Conservation (phyloP, 306 rosid species). For the Acacia crassicarpa region DNA sequence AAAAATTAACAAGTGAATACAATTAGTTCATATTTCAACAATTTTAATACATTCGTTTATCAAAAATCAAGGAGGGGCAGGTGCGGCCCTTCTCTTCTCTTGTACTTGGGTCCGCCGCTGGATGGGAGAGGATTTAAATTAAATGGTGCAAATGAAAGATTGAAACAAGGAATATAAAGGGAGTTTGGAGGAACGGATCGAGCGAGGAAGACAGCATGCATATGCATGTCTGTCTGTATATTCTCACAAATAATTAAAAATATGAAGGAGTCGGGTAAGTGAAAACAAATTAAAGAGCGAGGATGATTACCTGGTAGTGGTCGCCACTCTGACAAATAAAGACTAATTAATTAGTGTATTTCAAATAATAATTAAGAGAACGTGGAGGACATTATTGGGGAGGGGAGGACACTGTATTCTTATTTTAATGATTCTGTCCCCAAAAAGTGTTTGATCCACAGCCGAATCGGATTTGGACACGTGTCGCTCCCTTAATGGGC, state of each 20-base stretch:
- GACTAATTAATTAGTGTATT: neutral
- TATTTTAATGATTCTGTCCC: slow-evolving; percentile 23
- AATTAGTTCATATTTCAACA: too few relatives aligned
- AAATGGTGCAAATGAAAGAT: neutral
- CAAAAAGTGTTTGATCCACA: slow-evolving; percentile 17
- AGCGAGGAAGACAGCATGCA: neutral
- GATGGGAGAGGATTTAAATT: neutral
- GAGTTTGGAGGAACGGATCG: neutral
- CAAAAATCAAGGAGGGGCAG: too few relatives aligned
- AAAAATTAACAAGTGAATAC: too few relatives aligned
- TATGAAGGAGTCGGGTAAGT: neutral
- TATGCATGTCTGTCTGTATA: neutral
- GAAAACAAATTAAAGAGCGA: slow-evolving; percentile 7
- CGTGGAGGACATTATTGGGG: slow-evolving; percentile 40
- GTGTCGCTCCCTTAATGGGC: neutral
- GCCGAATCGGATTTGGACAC: neutral
- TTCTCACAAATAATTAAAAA: neutral
- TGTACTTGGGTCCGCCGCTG: too few relatives aligned
- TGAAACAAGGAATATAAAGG: neutral
- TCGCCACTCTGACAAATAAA: neutral
- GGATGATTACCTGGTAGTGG: slow-evolving; percentile 4
- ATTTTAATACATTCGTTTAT: too few relatives aligned
- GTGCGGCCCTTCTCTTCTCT: too few relatives aligned
- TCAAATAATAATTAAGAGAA: slow-evolving; percentile 6
- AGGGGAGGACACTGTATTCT: slow-evolving; percentile 25